Base-by-base conservation (phyloP, 2,329 filamentous ascomycete genomes). In the Dothistroma pini region DNA sequence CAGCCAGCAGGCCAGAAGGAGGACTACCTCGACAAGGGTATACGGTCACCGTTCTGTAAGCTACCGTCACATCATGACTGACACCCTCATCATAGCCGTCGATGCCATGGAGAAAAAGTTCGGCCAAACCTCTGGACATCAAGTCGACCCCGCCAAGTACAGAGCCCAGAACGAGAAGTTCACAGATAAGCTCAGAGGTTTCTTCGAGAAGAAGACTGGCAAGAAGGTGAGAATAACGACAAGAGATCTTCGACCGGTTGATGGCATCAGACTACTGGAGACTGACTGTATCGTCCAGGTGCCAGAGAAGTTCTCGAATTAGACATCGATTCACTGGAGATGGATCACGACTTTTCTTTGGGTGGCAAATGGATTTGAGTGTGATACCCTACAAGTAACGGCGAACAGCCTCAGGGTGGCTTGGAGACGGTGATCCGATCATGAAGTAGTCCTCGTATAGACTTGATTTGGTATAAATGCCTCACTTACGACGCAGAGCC, bases 91-190 rank as follows among this genome's bases (percentile, higher is more conserved):
- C n/a, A 21, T 35, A 67, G 63, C 64, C 50, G 60, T 68, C 52
- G 66, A 68, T 49, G 60, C 63, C 55, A 49, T 65, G 32, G 67
- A 69, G 64, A 67, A 66, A 60, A 66, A 66, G 58, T 34, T 64
- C 47, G 67, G 67, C 44, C 16, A 55, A 41, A 22, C 41, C 34
- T 63, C 59, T 14, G 68, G 68, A 31, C 67, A 70, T 59, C 48
- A 60, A 19, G 48, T 69, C 29, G 67, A 72, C 57, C 64, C 70
- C 22, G 60, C 49, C 52, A 70, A 71, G 64, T 60, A 60, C 47
- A 31, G 58, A 7, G 53, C 47, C 19, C 47, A 60, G 58, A 73
- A 73, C 63, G 71, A 73, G 68, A 73, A 72, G 68, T 63, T 73
- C 58, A 63, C 63, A 50, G 44, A 63, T 61, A 50, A 52, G 44